Base-by-base conservation (phyloP, 345 rosid genomes). In the Citrus inodora region DNA sequence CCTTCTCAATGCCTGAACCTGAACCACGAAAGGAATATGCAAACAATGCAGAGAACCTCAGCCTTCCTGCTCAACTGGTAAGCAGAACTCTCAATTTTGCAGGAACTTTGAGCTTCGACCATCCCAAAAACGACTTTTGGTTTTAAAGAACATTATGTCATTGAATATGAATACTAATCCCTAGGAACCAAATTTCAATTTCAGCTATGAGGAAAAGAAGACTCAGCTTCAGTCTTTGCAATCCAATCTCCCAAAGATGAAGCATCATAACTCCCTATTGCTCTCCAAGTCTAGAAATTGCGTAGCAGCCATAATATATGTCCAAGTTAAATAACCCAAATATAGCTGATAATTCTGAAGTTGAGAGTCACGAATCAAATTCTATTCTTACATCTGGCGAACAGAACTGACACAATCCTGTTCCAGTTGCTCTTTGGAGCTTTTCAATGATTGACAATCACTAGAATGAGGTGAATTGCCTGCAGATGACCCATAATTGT, bases 371-470 rank as follows among this genome's bases (percentile, higher is more conserved):
- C 10, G 38, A 37, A 56, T 21, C 46, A 33, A 37, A 5, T 38
- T 28, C 48, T 28, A 60, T 58, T 66, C 78, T 75, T 27, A 68
- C 71, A 56, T 66, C 9, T 30, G 40, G 79, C 37, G 24, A 10
- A 28, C 40, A 14, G 56, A 85, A 69, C 81, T 53, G 9, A 35
- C 58, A 63, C 66, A 72, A 21, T 74, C 83, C 60, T 64, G 73
- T 71, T 71, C 62, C 11, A 46, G 9, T 32, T 79, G 59, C 56
- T 25, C 73, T 9, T 79, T 56, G 3, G 76, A 78, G 81, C 68
- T 73, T 33, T 71, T 37, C 7, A 46, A 9, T 76, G 83, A 82
- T 14, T 11, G 78, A 58, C 28, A 35, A 9, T 73, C 55, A 32
- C 81, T 76, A 46, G 79, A 73, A 70, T 66, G 75, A 6, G 71